phyloP scores from a whole-genome alignment of 2,329 filamentous ascomycete genomes.

The Pyrenophora tritici-repentis region DNA sequence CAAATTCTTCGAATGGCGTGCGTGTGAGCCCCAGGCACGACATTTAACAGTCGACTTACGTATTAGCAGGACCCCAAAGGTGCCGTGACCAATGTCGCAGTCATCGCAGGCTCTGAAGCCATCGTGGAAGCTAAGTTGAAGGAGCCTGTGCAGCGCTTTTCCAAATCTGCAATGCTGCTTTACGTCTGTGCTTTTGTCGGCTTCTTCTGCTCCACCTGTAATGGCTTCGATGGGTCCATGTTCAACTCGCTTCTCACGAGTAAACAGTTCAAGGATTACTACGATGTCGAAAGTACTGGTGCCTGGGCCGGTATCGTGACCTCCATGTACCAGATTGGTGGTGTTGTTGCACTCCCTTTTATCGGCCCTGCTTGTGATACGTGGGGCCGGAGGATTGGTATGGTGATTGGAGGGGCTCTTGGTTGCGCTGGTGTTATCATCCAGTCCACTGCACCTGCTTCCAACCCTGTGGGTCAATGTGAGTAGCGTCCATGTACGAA shows the following conservation, averaged over 20 bases:
- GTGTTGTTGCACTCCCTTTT: slow-evolving; percentile 53
- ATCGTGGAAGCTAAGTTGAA: slow-evolving; percentile 61
- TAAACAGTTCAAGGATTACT: slow-evolving; percentile 51
- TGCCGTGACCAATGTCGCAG: slow-evolving; percentile 47
- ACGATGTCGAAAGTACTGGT: slow-evolving; percentile 49
- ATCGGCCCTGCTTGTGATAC: slow-evolving; percentile 54
- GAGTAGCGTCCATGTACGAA: not conserved
- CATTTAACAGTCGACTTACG: not conserved
- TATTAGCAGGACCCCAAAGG: slow-evolving; percentile 15
- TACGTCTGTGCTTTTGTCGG: slow-evolving; percentile 34
- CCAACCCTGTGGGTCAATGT: slow-evolving; percentile 49
- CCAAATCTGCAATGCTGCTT: slow-evolving; percentile 25
- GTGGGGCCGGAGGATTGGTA: slow-evolving; percentile 51
- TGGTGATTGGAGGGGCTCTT: slow-evolving; percentile 58
- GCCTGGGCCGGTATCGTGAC: slow-evolving; percentile 53
- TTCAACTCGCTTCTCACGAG: slow-evolving; percentile 58
- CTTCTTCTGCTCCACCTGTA: slow-evolving; percentile 58
- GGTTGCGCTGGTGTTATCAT: slow-evolving; percentile 57
- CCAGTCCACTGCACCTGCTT: slow-evolving; percentile 52
- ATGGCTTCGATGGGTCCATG: slow-evolving; percentile 64
- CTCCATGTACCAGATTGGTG: slow-evolving; percentile 56
- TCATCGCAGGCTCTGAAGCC: slow-evolving; percentile 59
- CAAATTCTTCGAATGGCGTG: slow-evolving; percentile 22
- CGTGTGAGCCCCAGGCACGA: not conserved
- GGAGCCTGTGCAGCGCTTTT: slow-evolving; percentile 51